These are phyloP conservation scores for Medicago lupulina DNA, from an alignment of 306 rosid species.

Conservation along the genomic window DNA sequence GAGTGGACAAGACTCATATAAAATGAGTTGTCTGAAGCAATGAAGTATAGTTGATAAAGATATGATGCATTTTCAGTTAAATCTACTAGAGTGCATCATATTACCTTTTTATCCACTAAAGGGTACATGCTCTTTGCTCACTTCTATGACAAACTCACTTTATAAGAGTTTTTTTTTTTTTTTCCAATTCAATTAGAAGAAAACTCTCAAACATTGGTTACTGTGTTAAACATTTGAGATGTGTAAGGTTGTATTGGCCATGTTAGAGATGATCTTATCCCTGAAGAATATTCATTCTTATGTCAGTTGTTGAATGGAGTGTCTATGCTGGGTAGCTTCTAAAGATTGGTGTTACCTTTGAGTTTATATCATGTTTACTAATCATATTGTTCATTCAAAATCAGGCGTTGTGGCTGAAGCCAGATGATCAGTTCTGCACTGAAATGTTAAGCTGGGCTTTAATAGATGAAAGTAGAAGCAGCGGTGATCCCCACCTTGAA, in stretches of 20 bases:
- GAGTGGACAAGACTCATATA: background rate
- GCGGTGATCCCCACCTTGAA: conserved; percentile 51
- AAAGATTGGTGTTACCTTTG: conserved; percentile 15
- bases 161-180: no score
- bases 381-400: conserved; percentile 38
- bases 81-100: background rate
- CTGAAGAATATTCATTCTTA: no score
- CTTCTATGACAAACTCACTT: no score
- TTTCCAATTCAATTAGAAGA: background rate
- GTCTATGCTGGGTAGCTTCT: background rate
- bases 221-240: no score
- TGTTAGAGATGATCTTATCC: no score
- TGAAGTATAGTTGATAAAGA: conserved; percentile 8
- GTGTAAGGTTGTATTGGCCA: no score
- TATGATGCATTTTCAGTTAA: conserved; percentile 7
- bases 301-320: background rate
- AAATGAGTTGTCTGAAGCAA: no score
- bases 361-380: conserved; percentile 17
- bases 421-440: conserved; percentile 92
- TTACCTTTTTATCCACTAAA: background rate
- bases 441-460: conserved; percentile 89
- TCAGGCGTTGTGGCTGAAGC: conserved; percentile 87
- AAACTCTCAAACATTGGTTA: background rate
- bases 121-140: background rate
- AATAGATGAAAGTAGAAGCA: conserved; percentile 68